These are phyloP conservation scores for Cercospora citrullina DNA, from an alignment of 2,329 filamentous ascomycete species.

Conservation along the genomic window DNA sequence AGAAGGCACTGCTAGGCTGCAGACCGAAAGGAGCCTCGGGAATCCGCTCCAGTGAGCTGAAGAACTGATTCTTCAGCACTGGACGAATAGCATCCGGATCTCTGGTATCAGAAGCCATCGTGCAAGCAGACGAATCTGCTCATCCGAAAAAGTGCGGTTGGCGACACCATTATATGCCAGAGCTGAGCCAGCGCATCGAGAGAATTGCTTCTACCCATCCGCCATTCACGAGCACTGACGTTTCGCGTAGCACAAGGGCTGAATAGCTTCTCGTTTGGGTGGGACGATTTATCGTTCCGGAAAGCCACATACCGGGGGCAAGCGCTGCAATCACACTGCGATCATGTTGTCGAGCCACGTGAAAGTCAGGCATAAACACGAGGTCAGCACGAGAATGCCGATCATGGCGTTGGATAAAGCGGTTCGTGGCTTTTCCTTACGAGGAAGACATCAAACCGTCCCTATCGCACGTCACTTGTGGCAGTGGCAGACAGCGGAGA, in stretches of 20 bases:
- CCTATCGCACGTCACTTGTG: background rate
- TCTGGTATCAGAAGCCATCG: background rate
- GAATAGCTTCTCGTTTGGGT: background rate
- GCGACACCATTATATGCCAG: background rate
- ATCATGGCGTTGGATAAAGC: background rate
- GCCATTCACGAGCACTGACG: constrained; percentile 3
- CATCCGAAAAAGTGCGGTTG: background rate
- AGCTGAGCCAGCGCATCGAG: background rate
- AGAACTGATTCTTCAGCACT: background rate
- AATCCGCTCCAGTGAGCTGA: background rate
- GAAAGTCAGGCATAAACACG: background rate
- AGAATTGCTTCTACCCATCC: background rate
- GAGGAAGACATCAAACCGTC: background rate
- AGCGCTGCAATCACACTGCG: background rate
- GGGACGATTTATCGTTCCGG: background rate
- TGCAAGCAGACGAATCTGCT: background rate
- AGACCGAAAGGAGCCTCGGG: background rate
- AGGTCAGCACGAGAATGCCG: background rate
- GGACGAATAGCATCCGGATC: background rate
- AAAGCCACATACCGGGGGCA: background rate
- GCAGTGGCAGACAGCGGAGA: background rate
- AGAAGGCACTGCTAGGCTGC: background rate
- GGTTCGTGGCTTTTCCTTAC: background rate
- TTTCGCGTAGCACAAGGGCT: background rate
- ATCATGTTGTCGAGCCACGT: background rate